phyloP scores from a whole-genome alignment of 371 early-diverging fungal genomes.

The Batrachochytrium dendrobatidis region DNA sequence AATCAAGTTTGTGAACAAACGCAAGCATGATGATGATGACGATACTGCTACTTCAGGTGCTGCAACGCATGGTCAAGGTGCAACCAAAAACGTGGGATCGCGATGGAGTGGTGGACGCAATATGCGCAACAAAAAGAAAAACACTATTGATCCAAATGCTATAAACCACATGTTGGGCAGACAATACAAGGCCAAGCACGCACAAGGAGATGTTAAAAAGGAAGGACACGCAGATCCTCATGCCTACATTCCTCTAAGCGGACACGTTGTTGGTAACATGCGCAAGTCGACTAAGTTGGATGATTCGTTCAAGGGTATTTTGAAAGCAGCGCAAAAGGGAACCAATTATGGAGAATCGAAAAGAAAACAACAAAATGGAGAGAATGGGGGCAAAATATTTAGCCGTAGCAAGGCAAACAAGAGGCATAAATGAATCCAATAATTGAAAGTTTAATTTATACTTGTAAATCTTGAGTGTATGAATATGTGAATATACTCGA shows the following conservation, averaged over 20 bases:
- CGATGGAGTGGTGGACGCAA: constrained; percentile 5
- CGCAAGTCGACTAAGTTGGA: constrained; percentile 36
- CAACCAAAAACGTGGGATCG: constrained; percentile 5
- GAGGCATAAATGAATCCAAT: constrained; percentile 23
- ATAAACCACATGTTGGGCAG: constrained; percentile 31
- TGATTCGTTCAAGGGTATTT: constrained; percentile 29
- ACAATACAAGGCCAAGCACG: constrained; percentile 65
- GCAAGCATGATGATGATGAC: constrained; percentile 30
- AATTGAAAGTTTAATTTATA: too few relatives aligned
- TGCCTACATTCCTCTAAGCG: constrained; percentile 84
- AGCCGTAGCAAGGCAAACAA: constrained; percentile 23
- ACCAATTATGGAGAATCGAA: constrained; percentile 11
- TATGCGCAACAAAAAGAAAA: neutral
- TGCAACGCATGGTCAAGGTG: constrained; percentile 15
- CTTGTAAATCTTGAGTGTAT: too few relatives aligned
- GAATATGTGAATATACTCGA: too few relatives aligned
- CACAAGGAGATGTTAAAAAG: constrained; percentile 89
- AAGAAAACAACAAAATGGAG: neutral
- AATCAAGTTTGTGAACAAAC: constrained; percentile 67
- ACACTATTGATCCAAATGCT: constrained; percentile 6
- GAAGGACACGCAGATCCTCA: constrained; percentile 84
- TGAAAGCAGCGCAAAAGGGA: constrained; percentile 32
- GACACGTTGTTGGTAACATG: constrained; percentile 36
- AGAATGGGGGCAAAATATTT: neutral
- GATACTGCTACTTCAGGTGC: constrained; percentile 13